These are phyloP conservation scores for Pseudogymnoascus sp. DNA, from an alignment of 2,329 filamentous ascomycete species.

Conservation along the genomic window DNA sequence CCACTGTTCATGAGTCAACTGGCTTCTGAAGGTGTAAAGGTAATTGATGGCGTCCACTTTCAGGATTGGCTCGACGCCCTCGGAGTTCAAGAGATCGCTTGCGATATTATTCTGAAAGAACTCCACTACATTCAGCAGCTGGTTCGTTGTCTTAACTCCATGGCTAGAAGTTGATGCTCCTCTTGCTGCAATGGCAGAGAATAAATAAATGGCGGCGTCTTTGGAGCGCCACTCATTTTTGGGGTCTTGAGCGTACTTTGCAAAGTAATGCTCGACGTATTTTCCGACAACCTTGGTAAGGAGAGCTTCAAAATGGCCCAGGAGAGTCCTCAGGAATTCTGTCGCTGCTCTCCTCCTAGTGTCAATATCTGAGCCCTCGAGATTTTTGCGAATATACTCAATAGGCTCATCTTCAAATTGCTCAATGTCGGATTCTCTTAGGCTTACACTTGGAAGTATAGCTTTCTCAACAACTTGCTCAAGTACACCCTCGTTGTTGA, in stretches of 20 bases:
- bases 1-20: constrained; percentile 89
- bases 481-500: constrained; percentile 74
- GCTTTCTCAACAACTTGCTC: constrained; percentile 92
- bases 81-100: constrained; percentile 69
- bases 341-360: constrained; percentile 87
- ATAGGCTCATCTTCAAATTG: constrained; percentile 98
- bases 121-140: constrained; percentile 79
- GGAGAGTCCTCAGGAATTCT: constrained; percentile 83
- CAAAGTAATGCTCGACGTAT: constrained; percentile 81
- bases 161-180: constrained; percentile 79
- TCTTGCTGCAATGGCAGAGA: constrained; percentile 88
- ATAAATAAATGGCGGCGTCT: constrained; percentile 96
- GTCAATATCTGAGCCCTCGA: constrained; percentile 94
- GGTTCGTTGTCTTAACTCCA: constrained; percentile 85
- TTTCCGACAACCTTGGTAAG: constrained; percentile 82
- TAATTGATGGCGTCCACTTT: constrained; percentile 99
- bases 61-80: constrained; percentile 70
- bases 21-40: constrained; percentile 92
- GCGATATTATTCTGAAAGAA: constrained; percentile 94
- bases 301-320: constrained; percentile 77
- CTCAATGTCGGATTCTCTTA: constrained; percentile 90
- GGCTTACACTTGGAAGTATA: constrained; percentile 82
- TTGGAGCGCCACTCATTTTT: constrained; percentile 86
- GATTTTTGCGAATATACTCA: constrained; percentile 89
- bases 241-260: constrained; percentile 61